Base-by-base conservation (phyloP, 208 protist species). In the Leishmania guyanensis region DNA sequence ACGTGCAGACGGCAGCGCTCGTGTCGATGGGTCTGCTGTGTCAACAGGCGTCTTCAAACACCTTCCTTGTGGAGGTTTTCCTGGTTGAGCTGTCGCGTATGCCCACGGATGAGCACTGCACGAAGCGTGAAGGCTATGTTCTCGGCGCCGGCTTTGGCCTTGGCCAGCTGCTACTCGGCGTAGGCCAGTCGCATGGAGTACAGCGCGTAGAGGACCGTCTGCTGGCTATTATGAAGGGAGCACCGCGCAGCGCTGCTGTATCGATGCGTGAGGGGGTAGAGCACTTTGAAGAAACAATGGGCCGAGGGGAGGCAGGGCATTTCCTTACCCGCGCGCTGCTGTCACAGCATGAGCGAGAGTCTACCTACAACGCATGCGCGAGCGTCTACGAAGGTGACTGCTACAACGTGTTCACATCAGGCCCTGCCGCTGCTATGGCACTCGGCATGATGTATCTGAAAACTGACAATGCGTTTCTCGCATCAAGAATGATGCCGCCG, bases 81-180 rank as follows among this genome's bases (percentile, higher is more conserved):
- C 86, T 96, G n/a, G 86, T 88, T 29, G 91, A 97, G 87, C 95
- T 97, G 75, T 95, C 92, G 53, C 91, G 94, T 26, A 77, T 95
- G 80, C 94, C 94, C 29, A 94, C 94, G 3, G 94, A 97, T 82
- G 94, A 95, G 82, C 94, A 97, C 85, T 97, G 91, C 82, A 85
- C 85, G 50, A 86, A 92, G 83, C 88, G 94, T 43, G 91, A 96
- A 66, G 94, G 94, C 8, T 96, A 96, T 82, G 90, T 88, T 50
- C 82, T 97, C 10, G 91, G 86, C 2, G 92, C 94, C 2, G 94
- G 90, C 65, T 93, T 94, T 74, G 86, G 90, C n/a, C 85, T 97
- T 29, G 94, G 94, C 0, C 83, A 95, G 48, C 79, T 97, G 77
- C 79, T 97, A 56, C 90, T 97, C 14, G 92, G 92, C 17, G 77